Evolutionary conservation across 306 rosid species (phyloP), one percentile per base, ranked within the genome.

Genomic region (Casuarina equisetifolia): DNA sequence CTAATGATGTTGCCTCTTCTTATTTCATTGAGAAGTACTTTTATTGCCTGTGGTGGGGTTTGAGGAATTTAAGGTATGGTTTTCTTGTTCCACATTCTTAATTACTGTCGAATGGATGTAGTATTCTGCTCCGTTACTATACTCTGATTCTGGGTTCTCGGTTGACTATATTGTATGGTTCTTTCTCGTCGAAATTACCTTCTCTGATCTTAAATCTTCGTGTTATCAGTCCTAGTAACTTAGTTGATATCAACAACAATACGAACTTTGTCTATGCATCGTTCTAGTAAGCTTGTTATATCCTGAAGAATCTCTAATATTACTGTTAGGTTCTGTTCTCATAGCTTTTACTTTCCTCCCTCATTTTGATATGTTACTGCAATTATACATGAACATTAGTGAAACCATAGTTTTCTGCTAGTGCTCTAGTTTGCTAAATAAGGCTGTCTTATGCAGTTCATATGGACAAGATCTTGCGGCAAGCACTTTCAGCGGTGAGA

Each of bases 21-120:
- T 4, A 38, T 10, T 87, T 95, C 82, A 3, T 82, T 9, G 87
- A 88, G 16, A 95, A 90, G 66, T 92, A 92, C 70, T 91, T 92
- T 79, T 95, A 95, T 54, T 95, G 98, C 85, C 96, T 95, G 36
- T 95, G 97, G 96, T 95, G 95, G 95, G 98, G 98, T 54, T 83
- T 95, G 79, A 89, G 82, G 85, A 91, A 85, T 82, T 80, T 92
- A 70, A 83, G 93, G 98, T 90, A 85, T 68, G 74, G 0, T 57
- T 72, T 46, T 51, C 9, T 20, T 36, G n/a, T 9, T 72, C 59
- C 57, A 32, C 9, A 38, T 32, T 5, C 39, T 64, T 9, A 16
- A 39, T 40, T 16, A 64, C 48, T 6, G 46, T 20, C 46, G 45
- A 39, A 39, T 4, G 5, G 48, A 39, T 16, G 9, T 48, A 46